Evolutionary conservation across 2,329 filamentous ascomycete species (phyloP).

Genomic region (Aspergillus hortae): DNA sequence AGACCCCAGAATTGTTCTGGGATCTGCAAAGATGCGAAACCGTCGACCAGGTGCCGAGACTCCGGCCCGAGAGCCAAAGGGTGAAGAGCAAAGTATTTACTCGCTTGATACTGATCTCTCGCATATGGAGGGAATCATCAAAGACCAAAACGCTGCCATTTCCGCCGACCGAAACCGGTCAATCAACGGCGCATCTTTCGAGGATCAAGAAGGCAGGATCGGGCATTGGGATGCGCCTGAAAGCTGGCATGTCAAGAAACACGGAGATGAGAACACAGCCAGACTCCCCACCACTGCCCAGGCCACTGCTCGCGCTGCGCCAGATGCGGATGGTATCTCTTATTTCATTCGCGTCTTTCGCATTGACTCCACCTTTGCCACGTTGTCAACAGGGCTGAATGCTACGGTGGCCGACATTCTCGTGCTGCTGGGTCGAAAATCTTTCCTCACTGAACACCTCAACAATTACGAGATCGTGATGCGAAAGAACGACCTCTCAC

Average conservation of each 20-base stretch:
- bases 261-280: slow-evolving; percentile 36
- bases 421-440: slow-evolving; percentile 88
- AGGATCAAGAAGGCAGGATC: slow-evolving; percentile 29
- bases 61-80: slow-evolving; percentile 19
- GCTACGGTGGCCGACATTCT: slow-evolving; percentile 84
- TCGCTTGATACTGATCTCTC: slow-evolving; percentile 82
- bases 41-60: slow-evolving; percentile 19
- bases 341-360: slow-evolving; percentile 97
- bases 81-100: slow-evolving; percentile 63
- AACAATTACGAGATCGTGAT: slow-evolving; percentile 96
- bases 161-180: slow-evolving; percentile 56
- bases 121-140: slow-evolving; percentile 88
- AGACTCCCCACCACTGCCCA: slow-evolving; percentile 52
- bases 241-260: slow-evolving; percentile 86
- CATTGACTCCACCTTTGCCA: slow-evolving; percentile 89
- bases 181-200: slow-evolving; percentile 30
- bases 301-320: slow-evolving; percentile 64
- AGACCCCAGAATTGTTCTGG: slow-evolving; percentile 33
- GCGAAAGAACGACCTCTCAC: slow-evolving; percentile 84
- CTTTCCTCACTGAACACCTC: slow-evolving; percentile 81
- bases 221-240: slow-evolving; percentile 90
- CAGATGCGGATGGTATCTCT: slow-evolving; percentile 69
- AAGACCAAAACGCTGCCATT: slow-evolving; percentile 64
- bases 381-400: slow-evolving; percentile 77
- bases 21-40: slow-evolving; percentile 31